phyloP scores from a whole-genome alignment of 2,329 filamentous ascomycete genomes.

The Hymenoscyphus albidus region DNA sequence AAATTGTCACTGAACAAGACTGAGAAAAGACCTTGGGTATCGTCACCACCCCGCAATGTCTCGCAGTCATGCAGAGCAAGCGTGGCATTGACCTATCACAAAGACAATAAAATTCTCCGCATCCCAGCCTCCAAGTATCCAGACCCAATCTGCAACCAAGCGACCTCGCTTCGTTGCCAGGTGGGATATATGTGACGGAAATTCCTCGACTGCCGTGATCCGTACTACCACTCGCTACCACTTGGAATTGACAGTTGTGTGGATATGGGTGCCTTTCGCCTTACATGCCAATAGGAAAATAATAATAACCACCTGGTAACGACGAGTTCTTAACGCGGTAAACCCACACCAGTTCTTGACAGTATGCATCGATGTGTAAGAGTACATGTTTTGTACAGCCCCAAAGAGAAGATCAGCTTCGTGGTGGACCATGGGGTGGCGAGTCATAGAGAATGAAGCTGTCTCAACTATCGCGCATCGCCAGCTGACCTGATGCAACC shows the following conservation, averaged over 20 bases:
- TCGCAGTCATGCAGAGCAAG: slow-evolving; percentile 9
- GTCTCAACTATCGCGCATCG: slow-evolving; percentile 18
- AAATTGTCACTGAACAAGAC: not conserved
- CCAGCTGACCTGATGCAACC: slow-evolving; percentile 16
- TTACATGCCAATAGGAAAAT: not conserved
- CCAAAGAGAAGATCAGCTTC: not conserved
- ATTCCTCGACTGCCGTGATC: not conserved
- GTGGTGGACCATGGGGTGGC: slow-evolving; percentile 7
- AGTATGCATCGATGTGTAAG: not conserved
- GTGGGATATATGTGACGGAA: not conserved
- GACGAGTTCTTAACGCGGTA: not conserved
- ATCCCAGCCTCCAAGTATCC: slow-evolving; percentile 1
- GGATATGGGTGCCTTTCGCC: not conserved
- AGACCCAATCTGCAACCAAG: slow-evolving; percentile 4
- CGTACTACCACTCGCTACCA: not conserved
- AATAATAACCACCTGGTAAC: not conserved
- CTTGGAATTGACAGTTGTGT: not conserved
- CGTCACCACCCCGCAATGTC: slow-evolving; percentile 13
- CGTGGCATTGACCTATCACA: slow-evolving; percentile 15
- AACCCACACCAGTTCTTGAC: not conserved
- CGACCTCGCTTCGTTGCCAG: slow-evolving; percentile 6
- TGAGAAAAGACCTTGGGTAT: not conserved
- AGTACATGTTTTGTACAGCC: not conserved
- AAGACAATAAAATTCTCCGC: not conserved
- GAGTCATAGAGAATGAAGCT: slow-evolving; percentile 13